Conservation (phyloP, 164 flowering plant genomes). For the Paratinospora sagittata region DNA sequence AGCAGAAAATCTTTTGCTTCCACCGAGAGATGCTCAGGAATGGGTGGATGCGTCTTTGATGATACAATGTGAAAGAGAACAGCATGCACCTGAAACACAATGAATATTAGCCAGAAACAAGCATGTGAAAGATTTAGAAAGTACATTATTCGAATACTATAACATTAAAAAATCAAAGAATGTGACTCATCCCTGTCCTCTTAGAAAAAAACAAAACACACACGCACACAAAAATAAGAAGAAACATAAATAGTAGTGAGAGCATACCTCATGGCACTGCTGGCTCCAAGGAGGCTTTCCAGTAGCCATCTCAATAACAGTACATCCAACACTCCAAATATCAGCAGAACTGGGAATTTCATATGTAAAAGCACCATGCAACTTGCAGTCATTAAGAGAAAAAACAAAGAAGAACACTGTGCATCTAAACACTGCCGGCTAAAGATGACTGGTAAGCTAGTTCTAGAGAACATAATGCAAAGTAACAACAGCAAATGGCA, state of each 20-base stretch:
- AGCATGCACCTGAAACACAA: constrained; percentile 56
- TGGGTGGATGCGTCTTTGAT: constrained; percentile 95
- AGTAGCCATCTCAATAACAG: constrained; percentile 98
- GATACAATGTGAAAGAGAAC: constrained; percentile 88
- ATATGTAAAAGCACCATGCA: constrained; percentile 7
- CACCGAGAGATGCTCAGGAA: constrained; percentile 82
- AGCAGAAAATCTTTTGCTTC: constrained; percentile 89
- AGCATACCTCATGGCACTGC: constrained; percentile 79
- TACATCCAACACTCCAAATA: constrained; percentile 99
- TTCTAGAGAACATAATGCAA: not conserved
- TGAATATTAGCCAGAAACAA: constrained; percentile 6
- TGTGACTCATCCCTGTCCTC: not conserved
- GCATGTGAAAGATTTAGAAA: not conserved
- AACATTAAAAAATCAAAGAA: not conserved
- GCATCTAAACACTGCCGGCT: not conserved
- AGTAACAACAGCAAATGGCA: not conserved
- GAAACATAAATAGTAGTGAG: constrained; percentile 3
- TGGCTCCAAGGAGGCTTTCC: constrained; percentile 99
- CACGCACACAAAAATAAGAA: not conserved
- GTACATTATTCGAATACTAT: not conserved
- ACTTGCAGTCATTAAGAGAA: not conserved
- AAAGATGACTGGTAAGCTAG: not conserved
- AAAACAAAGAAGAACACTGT: not conserved
- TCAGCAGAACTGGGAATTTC: constrained; percentile 74
- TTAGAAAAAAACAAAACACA: not conserved